Conservation (phyloP, 495 filamentous ascomycete species). For the Halenospora varia region DNA sequence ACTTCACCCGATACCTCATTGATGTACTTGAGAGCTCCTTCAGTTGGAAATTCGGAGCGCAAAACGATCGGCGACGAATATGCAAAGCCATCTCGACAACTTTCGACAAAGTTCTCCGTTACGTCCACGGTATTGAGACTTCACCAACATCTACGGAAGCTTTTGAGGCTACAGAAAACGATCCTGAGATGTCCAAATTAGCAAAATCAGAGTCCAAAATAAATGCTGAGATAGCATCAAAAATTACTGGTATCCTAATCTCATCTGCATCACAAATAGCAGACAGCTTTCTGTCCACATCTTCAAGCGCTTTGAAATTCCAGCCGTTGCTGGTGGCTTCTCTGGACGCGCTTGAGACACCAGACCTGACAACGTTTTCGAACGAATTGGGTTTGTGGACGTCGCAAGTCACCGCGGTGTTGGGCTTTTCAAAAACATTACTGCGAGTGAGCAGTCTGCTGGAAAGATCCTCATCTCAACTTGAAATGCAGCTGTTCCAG, state of each 20-base stretch:
- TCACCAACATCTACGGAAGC: slow-evolving; percentile 33
- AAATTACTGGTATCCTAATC: slow-evolving; percentile 59
- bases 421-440: slow-evolving; percentile 64
- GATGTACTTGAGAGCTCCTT: slow-evolving; percentile 79
- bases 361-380: slow-evolving; percentile 56
- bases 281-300: slow-evolving; percentile 68
- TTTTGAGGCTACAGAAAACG: not conserved
- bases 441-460: slow-evolving; percentile 65
- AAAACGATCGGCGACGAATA: slow-evolving; percentile 56
- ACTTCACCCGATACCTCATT: slow-evolving; percentile 65
- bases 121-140: slow-evolving; percentile 64
- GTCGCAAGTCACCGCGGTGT: slow-evolving; percentile 56
- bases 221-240: slow-evolving; percentile 38
- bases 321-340: slow-evolving; percentile 73
- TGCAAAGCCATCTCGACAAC: slow-evolving; percentile 53
- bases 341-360: slow-evolving; percentile 59
- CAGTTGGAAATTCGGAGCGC: slow-evolving; percentile 74
- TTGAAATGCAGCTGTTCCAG: slow-evolving; percentile 80
- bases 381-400: slow-evolving; percentile 53
- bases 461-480: slow-evolving; percentile 50
- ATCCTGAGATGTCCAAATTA: not conserved
- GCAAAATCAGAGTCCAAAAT: not conserved
- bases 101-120: slow-evolving; percentile 68
- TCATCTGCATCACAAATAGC: slow-evolving; percentile 70
- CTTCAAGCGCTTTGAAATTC: slow-evolving; percentile 64